Evolutionary conservation across 2,329 filamentous ascomycete species (phyloP).

Genomic region (Akanthomyces dipterigenus): DNA sequence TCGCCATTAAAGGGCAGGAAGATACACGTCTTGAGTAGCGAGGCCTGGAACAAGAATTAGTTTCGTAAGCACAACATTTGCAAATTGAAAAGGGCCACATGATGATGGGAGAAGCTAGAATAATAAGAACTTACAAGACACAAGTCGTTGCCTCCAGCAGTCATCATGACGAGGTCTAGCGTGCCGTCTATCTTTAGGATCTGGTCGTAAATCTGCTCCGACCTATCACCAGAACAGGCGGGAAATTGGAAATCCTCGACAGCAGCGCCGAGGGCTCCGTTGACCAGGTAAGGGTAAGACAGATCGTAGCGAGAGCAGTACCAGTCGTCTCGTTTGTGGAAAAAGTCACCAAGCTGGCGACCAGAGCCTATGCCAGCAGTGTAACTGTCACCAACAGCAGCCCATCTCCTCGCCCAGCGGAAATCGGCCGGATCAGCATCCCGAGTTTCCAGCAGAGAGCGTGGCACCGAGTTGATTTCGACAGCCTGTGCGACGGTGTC

Average conservation of each 20-base stretch:
- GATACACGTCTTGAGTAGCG: conserved; percentile 18
- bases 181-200: conserved; percentile 19
- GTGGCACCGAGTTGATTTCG: neutral
- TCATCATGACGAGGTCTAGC: conserved; percentile 29
- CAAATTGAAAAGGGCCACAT: neutral
- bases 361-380: conserved; percentile 30
- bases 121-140: conserved; percentile 22
- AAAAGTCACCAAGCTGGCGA: conserved; percentile 15
- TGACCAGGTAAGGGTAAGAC: conserved; percentile 22
- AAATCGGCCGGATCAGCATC: conserved; percentile 15
- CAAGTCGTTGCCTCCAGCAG: conserved; percentile 32
- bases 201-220: conserved; percentile 23
- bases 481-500: neutral
- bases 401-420: conserved; percentile 25
- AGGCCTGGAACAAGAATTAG: neutral
- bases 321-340: conserved; percentile 13
- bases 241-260: conserved; percentile 23
- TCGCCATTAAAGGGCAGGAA: conserved; percentile 16
- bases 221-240: conserved; percentile 23
- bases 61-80: neutral
- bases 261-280: conserved; percentile 17
- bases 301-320: conserved; percentile 24
- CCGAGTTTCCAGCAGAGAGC: neutral
- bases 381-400: conserved; percentile 31
- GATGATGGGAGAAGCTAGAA: neutral